Evolutionary conservation across 2,329 filamentous ascomycete species (phyloP).

Genomic region (Neonectria punicea): DNA sequence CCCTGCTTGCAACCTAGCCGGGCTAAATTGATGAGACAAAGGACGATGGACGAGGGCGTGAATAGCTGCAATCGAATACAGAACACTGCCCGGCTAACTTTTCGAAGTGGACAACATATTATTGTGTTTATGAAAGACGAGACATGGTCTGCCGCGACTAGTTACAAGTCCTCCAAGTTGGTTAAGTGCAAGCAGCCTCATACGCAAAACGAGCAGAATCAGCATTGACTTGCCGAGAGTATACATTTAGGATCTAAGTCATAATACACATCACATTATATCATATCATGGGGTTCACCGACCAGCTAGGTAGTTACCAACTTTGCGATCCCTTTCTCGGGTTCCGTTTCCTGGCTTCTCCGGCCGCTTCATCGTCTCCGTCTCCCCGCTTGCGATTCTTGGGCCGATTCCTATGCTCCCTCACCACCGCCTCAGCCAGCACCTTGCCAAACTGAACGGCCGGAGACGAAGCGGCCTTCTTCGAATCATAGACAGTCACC

Average conservation of each 20-base stretch:
- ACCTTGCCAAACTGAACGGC: constrained; percentile 38
- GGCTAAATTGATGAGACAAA: neutral
- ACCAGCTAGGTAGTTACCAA: no score
- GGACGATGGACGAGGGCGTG: neutral
- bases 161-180: neutral
- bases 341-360: neutral
- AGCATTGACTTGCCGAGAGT: neutral
- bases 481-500: constrained; percentile 24
- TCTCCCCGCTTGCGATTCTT: neutral
- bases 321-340: neutral
- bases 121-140: neutral
- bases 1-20: neutral
- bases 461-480: constrained; percentile 33
- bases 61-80: neutral
- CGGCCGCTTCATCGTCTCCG: neutral
- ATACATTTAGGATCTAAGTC: neutral
- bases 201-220: neutral
- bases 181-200: neutral
- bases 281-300: neutral
- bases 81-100: no score
- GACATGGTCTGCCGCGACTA: neutral
- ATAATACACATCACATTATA: constrained; percentile 4
- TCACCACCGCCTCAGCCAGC: constrained; percentile 35
- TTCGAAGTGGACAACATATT: neutral
- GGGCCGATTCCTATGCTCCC: constrained; percentile 17